phyloP scores from a whole-genome alignment of 129 eudicot genomes.

The Dittrichia graveolens region DNA sequence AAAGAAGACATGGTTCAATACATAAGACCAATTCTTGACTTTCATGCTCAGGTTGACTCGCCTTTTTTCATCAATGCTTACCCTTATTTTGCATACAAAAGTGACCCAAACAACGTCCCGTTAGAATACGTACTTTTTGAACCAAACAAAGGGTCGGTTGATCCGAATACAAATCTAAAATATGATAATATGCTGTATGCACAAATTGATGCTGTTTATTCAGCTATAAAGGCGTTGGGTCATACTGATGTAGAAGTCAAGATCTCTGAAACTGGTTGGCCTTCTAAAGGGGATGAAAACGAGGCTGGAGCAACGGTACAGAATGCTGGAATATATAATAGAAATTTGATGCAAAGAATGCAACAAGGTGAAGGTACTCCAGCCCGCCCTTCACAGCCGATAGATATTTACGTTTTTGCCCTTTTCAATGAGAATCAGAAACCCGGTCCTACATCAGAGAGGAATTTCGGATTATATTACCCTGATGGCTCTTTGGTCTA shows the following conservation, averaged over 20 bases:
- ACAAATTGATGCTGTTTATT: conserved; percentile 94
- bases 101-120: conserved; percentile 54
- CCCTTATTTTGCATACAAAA: conserved; percentile 90
- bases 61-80: conserved; percentile 88
- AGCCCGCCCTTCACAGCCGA: conserved; percentile 63
- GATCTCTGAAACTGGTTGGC: conserved; percentile 98
- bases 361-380: conserved; percentile 77
- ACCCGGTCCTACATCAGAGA: conserved; percentile 84
- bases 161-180: conserved; percentile 62
- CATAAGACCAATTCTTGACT: conserved; percentile 63
- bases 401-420: conserved; percentile 83
- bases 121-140: conserved; percentile 75
- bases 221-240: conserved; percentile 86
- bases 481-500: conserved; percentile 85
- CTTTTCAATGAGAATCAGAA: conserved; percentile 89
- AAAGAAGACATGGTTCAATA: conserved; percentile 57
- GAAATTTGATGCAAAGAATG: conserved; percentile 75
- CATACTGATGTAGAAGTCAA: conserved; percentile 64
- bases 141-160: conserved; percentile 65
- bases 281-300: conserved; percentile 84
- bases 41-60: conserved; percentile 67
- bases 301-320: conserved; percentile 82
- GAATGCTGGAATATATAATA: conserved; percentile 81
- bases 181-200: conserved; percentile 97
- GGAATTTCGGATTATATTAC: conserved; percentile 88